A percentile compares a stretch with the other conserved stretches of the same genome.
Evolutionary conservation across 208 protist species (phyloP).

Genomic region (Acanthamoeba castellanii): DNA sequence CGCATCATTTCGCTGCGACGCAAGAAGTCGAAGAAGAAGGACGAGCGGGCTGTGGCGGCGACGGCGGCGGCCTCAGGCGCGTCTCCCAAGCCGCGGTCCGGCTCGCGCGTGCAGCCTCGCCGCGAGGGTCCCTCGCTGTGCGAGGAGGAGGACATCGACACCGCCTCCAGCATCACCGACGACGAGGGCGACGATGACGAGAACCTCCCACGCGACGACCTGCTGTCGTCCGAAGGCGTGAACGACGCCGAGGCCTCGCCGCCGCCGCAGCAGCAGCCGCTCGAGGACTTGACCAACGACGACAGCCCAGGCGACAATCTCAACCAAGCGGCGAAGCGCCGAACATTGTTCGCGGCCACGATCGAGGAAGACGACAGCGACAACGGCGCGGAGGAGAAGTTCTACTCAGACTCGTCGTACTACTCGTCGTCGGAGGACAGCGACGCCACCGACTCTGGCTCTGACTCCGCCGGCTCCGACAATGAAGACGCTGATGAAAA

Average conservation of each 20-base stretch:
- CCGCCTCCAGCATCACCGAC: conserved; percentile 11
- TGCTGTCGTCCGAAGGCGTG: too few species aligned
- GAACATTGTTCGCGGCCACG: too few species aligned
- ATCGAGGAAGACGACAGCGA: background rate
- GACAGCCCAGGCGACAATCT: background rate
- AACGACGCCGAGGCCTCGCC: too few species aligned
- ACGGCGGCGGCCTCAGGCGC: background rate
- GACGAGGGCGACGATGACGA: background rate
- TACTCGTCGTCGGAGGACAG: conserved; percentile 45
- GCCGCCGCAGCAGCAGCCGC: background rate
- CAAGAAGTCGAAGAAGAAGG: background rate
- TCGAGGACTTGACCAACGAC: background rate
- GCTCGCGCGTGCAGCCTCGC: too few species aligned
- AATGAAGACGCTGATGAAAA: background rate
- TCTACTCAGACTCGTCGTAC: conserved; percentile 56
- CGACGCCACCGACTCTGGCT: background rate
- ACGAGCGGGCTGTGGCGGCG: background rate
- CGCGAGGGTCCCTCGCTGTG: background rate
- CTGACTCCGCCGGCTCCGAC: background rate
- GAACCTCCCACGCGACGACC: background rate
- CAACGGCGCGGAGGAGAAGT: background rate
- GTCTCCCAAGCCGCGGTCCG: background rate
- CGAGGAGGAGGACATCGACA: conserved; percentile 62
- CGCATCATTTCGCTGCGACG: background rate
- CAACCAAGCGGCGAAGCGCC: background rate